Percentiles rank a stretch among this genome's conserved stretches.
phyloP scores from a whole-genome alignment of 768 basidiomycete genomes.

The Mycena vitilis region DNA sequence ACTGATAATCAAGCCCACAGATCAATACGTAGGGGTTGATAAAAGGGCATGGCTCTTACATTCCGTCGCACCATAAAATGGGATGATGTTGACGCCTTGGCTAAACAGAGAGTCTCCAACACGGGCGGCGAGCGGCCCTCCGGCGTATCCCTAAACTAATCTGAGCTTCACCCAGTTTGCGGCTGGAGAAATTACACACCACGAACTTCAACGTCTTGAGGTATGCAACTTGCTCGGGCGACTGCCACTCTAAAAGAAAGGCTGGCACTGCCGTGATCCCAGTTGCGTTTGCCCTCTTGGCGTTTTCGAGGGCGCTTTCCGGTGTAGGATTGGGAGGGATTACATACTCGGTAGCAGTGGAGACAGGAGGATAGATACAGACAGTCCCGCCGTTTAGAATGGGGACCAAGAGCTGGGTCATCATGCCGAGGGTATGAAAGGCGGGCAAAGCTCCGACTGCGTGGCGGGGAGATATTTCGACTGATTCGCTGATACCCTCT shows the following conservation, averaged over 20 bases:
- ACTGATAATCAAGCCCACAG: slow-evolving; percentile 13
- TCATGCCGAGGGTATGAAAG: slow-evolving; percentile 52
- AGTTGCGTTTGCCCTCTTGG: slow-evolving; percentile 43
- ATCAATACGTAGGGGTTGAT: not conserved
- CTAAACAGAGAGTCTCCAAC: slow-evolving; percentile 49
- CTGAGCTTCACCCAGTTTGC: not conserved
- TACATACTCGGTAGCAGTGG: slow-evolving; percentile 30
- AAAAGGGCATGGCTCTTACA: slow-evolving; percentile 16
- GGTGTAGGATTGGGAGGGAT: slow-evolving; percentile 53
- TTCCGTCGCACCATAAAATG: slow-evolving; percentile 55
- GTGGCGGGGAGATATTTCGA: slow-evolving; percentile 16
- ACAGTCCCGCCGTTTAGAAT: slow-evolving; percentile 42
- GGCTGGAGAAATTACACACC: slow-evolving; percentile 37
- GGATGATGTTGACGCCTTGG: slow-evolving; percentile 47
- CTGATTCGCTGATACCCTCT: not conserved
- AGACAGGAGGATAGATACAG: slow-evolving; percentile 48
- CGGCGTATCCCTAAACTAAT: slow-evolving; percentile 45
- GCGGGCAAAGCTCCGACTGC: slow-evolving; percentile 45
- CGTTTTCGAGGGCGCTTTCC: slow-evolving; percentile 52
- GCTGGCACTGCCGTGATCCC: slow-evolving; percentile 51
- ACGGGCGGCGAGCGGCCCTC: slow-evolving; percentile 50
- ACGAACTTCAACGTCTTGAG: slow-evolving; percentile 42
- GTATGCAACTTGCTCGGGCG: slow-evolving; percentile 41
- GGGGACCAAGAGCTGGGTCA: slow-evolving; percentile 45
- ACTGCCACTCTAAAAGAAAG: slow-evolving; percentile 54